A percentile compares a stretch with the other conserved stretches of the same genome.
Conservation (phyloP, 495 filamentous ascomycete species). For the Aspergillus nanangensis region DNA sequence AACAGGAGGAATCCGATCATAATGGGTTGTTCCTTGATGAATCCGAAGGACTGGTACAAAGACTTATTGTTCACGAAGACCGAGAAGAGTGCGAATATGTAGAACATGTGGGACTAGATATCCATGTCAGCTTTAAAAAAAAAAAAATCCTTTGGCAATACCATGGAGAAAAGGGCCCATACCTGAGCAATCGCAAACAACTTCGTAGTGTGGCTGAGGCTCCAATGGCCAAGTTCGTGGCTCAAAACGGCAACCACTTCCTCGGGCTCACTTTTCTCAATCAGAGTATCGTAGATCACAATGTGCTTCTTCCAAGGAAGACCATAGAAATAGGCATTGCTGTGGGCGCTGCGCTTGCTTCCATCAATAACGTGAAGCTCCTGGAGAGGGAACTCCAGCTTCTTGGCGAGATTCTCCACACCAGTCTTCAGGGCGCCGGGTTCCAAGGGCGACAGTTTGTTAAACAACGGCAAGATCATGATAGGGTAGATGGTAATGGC, state of each 20-base stretch:
- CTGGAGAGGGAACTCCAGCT: constrained; percentile 82
- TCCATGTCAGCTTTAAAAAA: constrained; percentile 11
- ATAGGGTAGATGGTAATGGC: constrained; percentile 96
- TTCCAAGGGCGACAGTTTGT: constrained; percentile 91
- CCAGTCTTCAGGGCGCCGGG: constrained; percentile 81
- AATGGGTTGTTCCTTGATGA: constrained; percentile 78
- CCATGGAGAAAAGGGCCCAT: too few species aligned
- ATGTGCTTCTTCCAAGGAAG: constrained; percentile 99
- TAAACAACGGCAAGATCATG: constrained; percentile 91
- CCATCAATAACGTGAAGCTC: constrained; percentile 96
- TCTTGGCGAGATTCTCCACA: constrained; percentile 79
- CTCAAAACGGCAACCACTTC: constrained; percentile 94
- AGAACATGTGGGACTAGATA: constrained; percentile 79
- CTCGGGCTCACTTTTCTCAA: constrained; percentile 85
- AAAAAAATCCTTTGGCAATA: too few species aligned
- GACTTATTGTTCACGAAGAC: constrained; percentile 95
- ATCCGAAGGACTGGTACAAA: constrained; percentile 86
- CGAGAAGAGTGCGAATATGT: constrained; percentile 93
- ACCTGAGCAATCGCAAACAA: constrained; percentile 87
- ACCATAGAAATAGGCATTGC: constrained; percentile 97
- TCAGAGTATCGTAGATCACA: constrained; percentile 95
- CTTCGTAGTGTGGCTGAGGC: constrained; percentile 86
- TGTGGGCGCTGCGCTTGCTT: constrained; percentile 94
- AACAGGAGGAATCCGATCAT: constrained; percentile 96
- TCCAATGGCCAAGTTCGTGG: constrained; percentile 97